Evolutionary conservation across 2,329 filamentous ascomycete species (phyloP).

Genomic region (Ceratocystis destructans): DNA sequence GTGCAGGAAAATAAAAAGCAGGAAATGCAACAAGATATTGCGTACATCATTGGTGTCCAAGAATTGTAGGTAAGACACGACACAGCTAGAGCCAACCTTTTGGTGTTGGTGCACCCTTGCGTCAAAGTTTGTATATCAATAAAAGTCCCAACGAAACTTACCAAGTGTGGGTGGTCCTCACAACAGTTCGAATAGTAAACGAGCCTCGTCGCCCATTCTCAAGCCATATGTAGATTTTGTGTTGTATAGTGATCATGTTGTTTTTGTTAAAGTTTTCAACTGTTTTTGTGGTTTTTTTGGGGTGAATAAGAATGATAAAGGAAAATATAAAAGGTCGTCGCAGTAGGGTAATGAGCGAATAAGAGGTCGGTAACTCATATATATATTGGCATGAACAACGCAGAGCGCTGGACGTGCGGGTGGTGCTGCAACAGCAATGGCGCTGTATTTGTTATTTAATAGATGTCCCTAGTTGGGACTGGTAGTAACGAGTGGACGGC

Average conservation of each 20-base stretch:
- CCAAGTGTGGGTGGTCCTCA: not conserved
- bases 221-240: constrained; percentile 10
- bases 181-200: not conserved
- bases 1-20: not conserved
- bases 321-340: constrained; percentile 22
- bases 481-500: constrained; percentile 2
- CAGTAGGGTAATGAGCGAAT: constrained; percentile 25
- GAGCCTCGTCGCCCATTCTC: not conserved
- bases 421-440: constrained; percentile 9
- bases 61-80: not conserved
- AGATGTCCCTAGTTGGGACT: constrained; percentile 3
- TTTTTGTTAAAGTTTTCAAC: constrained; percentile 16
- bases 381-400: not conserved
- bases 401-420: constrained; percentile 13
- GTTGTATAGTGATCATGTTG: not conserved
- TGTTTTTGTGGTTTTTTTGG: constrained; percentile 18
- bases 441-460: not conserved
- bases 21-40: not conserved
- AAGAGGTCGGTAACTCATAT: constrained; percentile 22
- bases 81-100: not conserved
- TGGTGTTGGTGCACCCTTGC: not conserved
- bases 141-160: not conserved
- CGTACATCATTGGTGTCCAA: not conserved
- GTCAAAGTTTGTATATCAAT: not conserved
- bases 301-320: constrained; percentile 19